Conservation (phyloP, 2,329 filamentous ascomycete genomes). For the Cercospora berteroae region DNA sequence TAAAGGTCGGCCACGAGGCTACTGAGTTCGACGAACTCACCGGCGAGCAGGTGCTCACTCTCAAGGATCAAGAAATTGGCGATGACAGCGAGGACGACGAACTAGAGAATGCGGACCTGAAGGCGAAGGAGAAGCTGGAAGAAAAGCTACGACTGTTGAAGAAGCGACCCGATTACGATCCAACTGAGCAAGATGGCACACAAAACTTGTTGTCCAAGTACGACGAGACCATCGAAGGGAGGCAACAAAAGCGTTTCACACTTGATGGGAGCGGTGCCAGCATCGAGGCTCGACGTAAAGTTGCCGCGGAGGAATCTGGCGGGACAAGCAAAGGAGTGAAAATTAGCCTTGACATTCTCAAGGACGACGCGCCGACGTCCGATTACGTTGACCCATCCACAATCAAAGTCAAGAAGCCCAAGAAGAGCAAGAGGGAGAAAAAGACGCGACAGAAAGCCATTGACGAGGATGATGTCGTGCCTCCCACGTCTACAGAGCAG, state of each 20-base stretch:
- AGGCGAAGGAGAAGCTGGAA: conserved; percentile 68
- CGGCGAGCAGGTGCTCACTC: conserved; percentile 82
- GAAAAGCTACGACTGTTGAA: conserved; percentile 85
- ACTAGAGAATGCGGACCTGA: conserved; percentile 72
- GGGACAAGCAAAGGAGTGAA: conserved; percentile 64
- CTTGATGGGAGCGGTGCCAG: conserved; percentile 74
- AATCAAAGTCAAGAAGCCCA: conserved; percentile 91
- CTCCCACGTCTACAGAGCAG: conserved; percentile 33
- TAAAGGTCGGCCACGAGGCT: conserved; percentile 88
- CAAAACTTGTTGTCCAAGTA: conserved; percentile 80
- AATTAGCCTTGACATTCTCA: conserved; percentile 71
- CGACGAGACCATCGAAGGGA: conserved; percentile 90
- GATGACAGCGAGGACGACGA: conserved; percentile 82
- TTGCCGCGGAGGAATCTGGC: conserved; percentile 46
- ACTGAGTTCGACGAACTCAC: conserved; percentile 71
- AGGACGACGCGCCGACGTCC: conserved; percentile 66
- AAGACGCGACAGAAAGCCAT: conserved; percentile 64
- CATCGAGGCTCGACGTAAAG: conserved; percentile 58
- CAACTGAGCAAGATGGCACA: conserved; percentile 66
- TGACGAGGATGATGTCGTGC: conserved; percentile 57
- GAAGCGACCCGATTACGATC: conserved; percentile 84
- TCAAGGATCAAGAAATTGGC: conserved; percentile 89
- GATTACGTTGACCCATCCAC: conserved; percentile 87
- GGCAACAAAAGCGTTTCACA: conserved; percentile 83
- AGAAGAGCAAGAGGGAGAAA: conserved; percentile 75